phyloP scores from a whole-genome alignment of 2,329 filamentous ascomycete genomes.

The Hortaea werneckii region DNA sequence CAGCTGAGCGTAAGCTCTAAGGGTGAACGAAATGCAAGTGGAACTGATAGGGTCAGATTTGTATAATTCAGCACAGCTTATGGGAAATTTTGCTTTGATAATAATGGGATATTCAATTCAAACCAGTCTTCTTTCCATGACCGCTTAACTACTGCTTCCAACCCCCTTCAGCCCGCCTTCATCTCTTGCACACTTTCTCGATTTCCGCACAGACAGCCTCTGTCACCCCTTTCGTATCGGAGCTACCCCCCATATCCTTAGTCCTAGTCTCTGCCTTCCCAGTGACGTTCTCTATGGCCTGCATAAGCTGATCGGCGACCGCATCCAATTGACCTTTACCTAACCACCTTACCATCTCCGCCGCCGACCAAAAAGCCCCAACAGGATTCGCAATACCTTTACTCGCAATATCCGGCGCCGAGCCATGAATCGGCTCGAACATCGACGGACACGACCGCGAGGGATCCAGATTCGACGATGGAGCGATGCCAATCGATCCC shows the following conservation, averaged over 20 bases:
- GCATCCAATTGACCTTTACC: slow-evolving; percentile 40
- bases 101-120: too few relatives aligned
- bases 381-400: slow-evolving; percentile 54
- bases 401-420: slow-evolving; percentile 54
- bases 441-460: slow-evolving; percentile 49
- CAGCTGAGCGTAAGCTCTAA: too few relatives aligned
- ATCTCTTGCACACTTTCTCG: slow-evolving; percentile 17
- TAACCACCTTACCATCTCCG: slow-evolving; percentile 58
- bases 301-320: slow-evolving; percentile 48
- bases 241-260: slow-evolving; percentile 49
- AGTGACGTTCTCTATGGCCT: slow-evolving; percentile 51
- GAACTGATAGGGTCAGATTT: too few relatives aligned
- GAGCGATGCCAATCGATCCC: slow-evolving; percentile 62
- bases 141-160: too few relatives aligned
- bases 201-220: slow-evolving; percentile 46
- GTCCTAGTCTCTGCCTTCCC: slow-evolving; percentile 43
- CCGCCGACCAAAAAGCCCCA: slow-evolving; percentile 59
- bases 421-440: slow-evolving; percentile 56
- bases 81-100: too few relatives aligned
- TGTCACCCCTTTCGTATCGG: slow-evolving; percentile 49
- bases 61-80: too few relatives aligned
- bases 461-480: slow-evolving; percentile 60
- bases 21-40: too few relatives aligned
- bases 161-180: too few relatives aligned
- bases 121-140: too few relatives aligned